A percentile compares a stretch with the other conserved stretches of the same genome.
Conservation (phyloP, 2,329 filamentous ascomycete species). For the Raffaelea arxii region DNA sequence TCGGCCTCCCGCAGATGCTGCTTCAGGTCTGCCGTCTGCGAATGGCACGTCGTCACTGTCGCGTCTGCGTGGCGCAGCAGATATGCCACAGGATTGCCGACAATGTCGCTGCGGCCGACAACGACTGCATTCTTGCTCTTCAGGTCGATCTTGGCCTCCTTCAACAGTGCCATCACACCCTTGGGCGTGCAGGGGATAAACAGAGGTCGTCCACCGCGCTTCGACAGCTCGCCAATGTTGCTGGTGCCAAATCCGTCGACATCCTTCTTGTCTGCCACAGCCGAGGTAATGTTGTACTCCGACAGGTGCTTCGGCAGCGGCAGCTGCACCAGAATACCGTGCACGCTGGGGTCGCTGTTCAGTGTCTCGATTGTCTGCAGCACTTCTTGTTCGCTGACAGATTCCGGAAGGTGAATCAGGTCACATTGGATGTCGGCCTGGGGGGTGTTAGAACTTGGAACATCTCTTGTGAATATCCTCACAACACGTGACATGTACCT, state of each 20-base stretch:
- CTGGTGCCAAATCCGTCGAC: slow-evolving; percentile 91
- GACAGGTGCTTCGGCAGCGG: slow-evolving; percentile 83
- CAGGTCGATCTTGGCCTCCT: slow-evolving; percentile 74
- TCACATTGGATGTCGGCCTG: slow-evolving; percentile 86
- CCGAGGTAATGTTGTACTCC: slow-evolving; percentile 82
- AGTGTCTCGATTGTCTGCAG: slow-evolving; percentile 69
- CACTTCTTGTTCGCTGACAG: slow-evolving; percentile 75
- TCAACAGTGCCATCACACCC: slow-evolving; percentile 86
- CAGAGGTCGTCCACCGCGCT: slow-evolving; percentile 79
- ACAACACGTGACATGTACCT: slow-evolving; percentile 42
- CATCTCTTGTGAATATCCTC: not conserved
- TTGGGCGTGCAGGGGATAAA: slow-evolving; percentile 96
- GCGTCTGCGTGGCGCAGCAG: slow-evolving; percentile 91
- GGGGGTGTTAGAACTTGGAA: not conserved
- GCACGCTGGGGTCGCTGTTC: slow-evolving; percentile 78
- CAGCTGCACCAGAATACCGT: slow-evolving; percentile 90
- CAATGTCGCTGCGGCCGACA: slow-evolving; percentile 90
- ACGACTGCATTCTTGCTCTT: slow-evolving; percentile 91
- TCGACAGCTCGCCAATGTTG: slow-evolving; percentile 95
- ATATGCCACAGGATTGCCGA: slow-evolving; percentile 93
- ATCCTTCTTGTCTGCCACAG: slow-evolving; percentile 89
- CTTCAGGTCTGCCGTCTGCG: slow-evolving; percentile 65
- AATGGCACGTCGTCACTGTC: slow-evolving; percentile 94
- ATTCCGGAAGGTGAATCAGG: slow-evolving; percentile 72
- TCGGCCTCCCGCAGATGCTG: slow-evolving; percentile 75